Evolutionary conservation across 2,329 filamentous ascomycete species (phyloP), one percentile per base, ranked within the genome.

Genomic region (Stachybotrys chartarum): DNA sequence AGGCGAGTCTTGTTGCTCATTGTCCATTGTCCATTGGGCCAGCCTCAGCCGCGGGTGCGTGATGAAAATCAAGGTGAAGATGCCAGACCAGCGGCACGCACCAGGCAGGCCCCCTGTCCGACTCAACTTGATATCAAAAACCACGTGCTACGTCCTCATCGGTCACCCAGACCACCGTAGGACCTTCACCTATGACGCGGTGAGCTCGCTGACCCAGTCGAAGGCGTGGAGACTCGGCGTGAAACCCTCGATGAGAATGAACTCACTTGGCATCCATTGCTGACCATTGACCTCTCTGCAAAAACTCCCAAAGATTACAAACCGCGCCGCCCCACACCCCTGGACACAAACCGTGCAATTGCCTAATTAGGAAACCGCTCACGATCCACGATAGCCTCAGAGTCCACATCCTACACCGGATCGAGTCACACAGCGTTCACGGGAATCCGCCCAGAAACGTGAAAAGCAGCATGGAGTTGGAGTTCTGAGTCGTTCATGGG

Each of bases 1-100:
- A 6, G 75, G 75, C 31, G 74, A 74, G 64, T 79, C 75, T 42
- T 42, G 35, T 14, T 42, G 35, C 10, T 12, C 35, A 39, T 39
- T 39, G 12, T 39, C 35, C 35, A 42, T 42, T 42, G 35, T 10
- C 10, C 35, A 42, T 24, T 24, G 24, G 5, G 14, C 10, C 35
- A 42, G 35, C 14, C 35, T 42, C 10, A 6, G 35, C 24, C 24
- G 24, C 3, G 24, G 24, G 24, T 24, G 24, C 24, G 14, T 42
- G 35, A 14, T 42, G 10, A 10, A 42, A 42, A 42, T 42, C 35
- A 3, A 42, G 35, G 14, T 2, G 35, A 42, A 42, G 14, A 3
- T 42, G 24, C 4, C 24, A 24, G 24, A 24, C 24, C 24, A 24
- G 24, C 24, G 4, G 24, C 24, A 24, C 24, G 24, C 24, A 24